These are phyloP conservation scores for Agaricus sinodeliciosus DNA, from an alignment of 768 basidiomycete genomes.

Conservation along the genomic window DNA sequence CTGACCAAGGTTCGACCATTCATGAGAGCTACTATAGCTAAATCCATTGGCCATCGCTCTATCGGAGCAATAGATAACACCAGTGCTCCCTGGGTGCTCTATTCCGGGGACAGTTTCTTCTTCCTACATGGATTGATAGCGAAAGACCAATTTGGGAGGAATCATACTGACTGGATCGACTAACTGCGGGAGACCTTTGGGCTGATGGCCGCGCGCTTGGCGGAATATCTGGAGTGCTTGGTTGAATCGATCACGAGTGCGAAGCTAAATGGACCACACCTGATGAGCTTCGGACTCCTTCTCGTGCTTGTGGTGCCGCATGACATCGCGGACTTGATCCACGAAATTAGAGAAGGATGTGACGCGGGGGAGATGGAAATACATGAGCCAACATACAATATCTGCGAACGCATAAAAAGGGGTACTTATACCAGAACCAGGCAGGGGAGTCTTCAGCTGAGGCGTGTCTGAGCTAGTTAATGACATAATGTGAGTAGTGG, in stretches of 20 bases:
- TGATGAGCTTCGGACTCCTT: conserved; percentile 86
- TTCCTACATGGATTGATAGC: conserved; percentile 37
- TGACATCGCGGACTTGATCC: conserved; percentile 61
- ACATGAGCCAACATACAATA: conserved; percentile 30
- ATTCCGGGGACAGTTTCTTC: conserved; percentile 90
- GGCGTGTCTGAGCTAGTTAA: conserved; percentile 19
- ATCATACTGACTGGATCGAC: conserved; percentile 51
- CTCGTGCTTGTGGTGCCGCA: conserved; percentile 66
- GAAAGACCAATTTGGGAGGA: conserved; percentile 11
- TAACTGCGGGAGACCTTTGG: conserved; percentile 64
- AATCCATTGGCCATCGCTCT: conserved; percentile 96
- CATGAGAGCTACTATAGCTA: conserved; percentile 66
- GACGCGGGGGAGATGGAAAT: conserved; percentile 39
- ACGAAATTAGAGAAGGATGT: conserved; percentile 39
- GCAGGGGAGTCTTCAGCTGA: conserved; percentile 7
- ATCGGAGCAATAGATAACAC: conserved; percentile 82
- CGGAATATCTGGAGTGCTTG: conserved; percentile 58
- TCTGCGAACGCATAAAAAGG: conserved; percentile 21
- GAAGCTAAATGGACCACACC: conserved; percentile 29
- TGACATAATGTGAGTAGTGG: conserved; percentile 7
- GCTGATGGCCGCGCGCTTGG: conserved; percentile 60
- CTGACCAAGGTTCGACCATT: conserved; percentile 90
- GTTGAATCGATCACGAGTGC: conserved; percentile 6
- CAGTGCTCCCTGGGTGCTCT: conserved; percentile 63
- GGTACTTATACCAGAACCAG: conserved; percentile 21